Evolutionary conservation across 106 monocot genomes (phyloP).

Genomic region (Acorus gramineus): DNA sequence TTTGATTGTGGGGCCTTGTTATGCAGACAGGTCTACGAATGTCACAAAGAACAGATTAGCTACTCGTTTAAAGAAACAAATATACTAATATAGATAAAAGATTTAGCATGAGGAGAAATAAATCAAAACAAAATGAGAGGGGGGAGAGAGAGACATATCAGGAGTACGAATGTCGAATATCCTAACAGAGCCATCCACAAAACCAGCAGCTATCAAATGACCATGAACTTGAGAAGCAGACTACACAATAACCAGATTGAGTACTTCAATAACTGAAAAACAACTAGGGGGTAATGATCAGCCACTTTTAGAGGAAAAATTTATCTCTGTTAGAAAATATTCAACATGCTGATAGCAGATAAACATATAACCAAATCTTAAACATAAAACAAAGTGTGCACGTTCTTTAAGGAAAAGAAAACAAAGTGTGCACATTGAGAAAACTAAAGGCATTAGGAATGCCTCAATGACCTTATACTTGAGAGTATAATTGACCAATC

Average conservation of each 20-base stretch:
- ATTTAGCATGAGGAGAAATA: not conserved
- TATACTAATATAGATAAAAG: not conserved
- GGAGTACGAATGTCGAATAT: constrained; percentile 82
- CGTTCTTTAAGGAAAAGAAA: too few relatives aligned
- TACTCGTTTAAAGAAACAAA: not conserved
- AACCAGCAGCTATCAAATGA: constrained; percentile 57
- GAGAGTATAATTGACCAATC: too few relatives aligned
- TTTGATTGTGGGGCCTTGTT: constrained; percentile 55
- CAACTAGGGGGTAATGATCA: too few relatives aligned
- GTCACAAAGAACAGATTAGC: not conserved
- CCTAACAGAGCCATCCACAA: constrained; percentile 65
- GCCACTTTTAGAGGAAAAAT: too few relatives aligned
- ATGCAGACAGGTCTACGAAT: constrained; percentile 44
- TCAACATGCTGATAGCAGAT: too few relatives aligned
- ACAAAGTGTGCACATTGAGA: too few relatives aligned
- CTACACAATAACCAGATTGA: constrained; percentile 20
- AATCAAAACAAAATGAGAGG: constrained; percentile 8
- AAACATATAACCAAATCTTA: too few relatives aligned
- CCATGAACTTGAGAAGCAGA: constrained; percentile 83
- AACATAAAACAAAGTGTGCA: too few relatives aligned
- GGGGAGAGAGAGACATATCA: constrained; percentile 30
- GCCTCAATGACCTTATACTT: too few relatives aligned
- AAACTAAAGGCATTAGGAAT: too few relatives aligned
- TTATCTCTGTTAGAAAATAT: too few relatives aligned
- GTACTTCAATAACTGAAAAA: too few relatives aligned